phyloP scores from a whole-genome alignment of 148 eudicot species.

The Limonium bicolor region DNA sequence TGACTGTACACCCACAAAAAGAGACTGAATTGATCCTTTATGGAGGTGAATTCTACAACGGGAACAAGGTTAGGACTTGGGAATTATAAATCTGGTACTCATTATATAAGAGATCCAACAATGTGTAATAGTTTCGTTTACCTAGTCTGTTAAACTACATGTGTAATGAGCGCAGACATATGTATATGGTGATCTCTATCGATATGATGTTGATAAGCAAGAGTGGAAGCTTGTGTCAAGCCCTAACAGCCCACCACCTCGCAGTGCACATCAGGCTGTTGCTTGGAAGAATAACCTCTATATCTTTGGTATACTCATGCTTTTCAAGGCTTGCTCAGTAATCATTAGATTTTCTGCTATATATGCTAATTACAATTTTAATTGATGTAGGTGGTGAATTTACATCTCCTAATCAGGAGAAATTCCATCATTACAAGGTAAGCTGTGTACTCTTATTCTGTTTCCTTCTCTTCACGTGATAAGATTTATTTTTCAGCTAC shows the following conservation, averaged over 20 bases:
- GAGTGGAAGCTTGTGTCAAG: constrained; percentile 91
- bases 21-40: constrained; percentile 85
- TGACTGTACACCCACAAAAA: constrained; percentile 77
- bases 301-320: constrained; percentile 38
- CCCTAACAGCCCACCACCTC: constrained; percentile 99
- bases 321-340: neutral
- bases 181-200: constrained; percentile 93
- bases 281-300: constrained; percentile 95
- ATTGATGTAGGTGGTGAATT: constrained; percentile 72
- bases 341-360: neutral
- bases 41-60: constrained; percentile 98
- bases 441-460: neutral
- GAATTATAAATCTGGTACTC: neutral
- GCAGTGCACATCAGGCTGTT: constrained; percentile 96
- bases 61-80: constrained; percentile 54
- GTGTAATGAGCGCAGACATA: constrained; percentile 49
- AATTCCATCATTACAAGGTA: constrained; percentile 98
- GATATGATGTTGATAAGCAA: constrained; percentile 81
- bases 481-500: too few relatives aligned
- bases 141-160: neutral
- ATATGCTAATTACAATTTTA: constrained; percentile 3
- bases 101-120: too few relatives aligned
- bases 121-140: too few relatives aligned
- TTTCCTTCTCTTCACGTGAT: neutral
- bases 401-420: constrained; percentile 97